Conservation (phyloP, 2,329 filamentous ascomycete genomes). For the Cyclaneusma minus region DNA sequence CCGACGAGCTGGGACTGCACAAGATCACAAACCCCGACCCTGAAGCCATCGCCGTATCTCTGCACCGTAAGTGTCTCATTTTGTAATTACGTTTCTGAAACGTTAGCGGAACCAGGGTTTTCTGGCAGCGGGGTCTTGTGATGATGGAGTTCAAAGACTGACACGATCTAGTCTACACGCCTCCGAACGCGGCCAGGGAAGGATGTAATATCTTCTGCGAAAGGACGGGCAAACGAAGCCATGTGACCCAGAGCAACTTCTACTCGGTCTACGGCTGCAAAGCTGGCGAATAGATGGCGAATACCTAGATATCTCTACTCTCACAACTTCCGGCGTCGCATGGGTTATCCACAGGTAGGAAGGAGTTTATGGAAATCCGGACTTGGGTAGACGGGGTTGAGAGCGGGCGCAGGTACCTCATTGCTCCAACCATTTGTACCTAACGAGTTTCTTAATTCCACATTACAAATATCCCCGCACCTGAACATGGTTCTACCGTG, state of each 20-base stretch:
- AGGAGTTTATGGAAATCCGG: too few species aligned
- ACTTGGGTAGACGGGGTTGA: too few species aligned
- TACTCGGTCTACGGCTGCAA: constrained; percentile 44
- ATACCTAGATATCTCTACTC: too few species aligned
- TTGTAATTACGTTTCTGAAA: constrained; percentile 3
- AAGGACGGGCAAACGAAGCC: constrained; percentile 56
- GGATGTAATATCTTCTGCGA: constrained; percentile 75
- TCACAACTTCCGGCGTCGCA: too few species aligned
- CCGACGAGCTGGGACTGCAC: constrained; percentile 77
- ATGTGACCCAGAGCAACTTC: constrained; percentile 56
- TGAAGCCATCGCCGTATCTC: constrained; percentile 62
- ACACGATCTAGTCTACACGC: constrained; percentile 52
- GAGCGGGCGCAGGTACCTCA: too few species aligned
- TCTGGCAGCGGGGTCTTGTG: background rate
- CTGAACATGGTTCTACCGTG: too few species aligned
- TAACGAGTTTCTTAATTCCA: too few species aligned
- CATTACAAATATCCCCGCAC: too few species aligned
- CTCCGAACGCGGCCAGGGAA: constrained; percentile 70
- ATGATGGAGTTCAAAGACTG: background rate
- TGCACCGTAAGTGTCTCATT: constrained; percentile 44
- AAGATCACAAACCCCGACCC: constrained; percentile 60
- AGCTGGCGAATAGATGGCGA: constrained; percentile 1
- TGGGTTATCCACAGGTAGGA: too few species aligned
- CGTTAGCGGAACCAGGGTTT: constrained; percentile 1
- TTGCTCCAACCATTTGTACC: too few species aligned